Conservation (phyloP, 2,329 filamentous ascomycete genomes). For the Ascosphaera aggregata region DNA sequence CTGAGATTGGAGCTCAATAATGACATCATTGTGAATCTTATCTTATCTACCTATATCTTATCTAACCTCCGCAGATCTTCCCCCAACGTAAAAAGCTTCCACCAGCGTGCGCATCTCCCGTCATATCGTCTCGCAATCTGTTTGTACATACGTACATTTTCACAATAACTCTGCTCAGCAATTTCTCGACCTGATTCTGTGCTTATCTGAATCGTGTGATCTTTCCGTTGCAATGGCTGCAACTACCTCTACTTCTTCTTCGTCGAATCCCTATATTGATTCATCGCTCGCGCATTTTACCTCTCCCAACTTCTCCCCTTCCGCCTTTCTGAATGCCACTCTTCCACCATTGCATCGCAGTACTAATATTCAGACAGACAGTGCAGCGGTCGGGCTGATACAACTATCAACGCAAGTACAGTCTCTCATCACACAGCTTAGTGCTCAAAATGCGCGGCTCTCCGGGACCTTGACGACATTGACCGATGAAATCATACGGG, state of each 20-base stretch:
- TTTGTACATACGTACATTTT: no score
- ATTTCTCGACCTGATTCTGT: no score
- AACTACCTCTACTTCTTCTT: neutral
- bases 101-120: no score
- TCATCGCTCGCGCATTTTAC: conserved; percentile 54
- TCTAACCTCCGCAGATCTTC: no score
- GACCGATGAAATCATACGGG: conserved; percentile 84
- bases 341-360: conserved; percentile 41
- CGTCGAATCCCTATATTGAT: conserved; percentile 37
- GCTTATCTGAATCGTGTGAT: no score
- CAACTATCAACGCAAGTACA: conserved; percentile 65
- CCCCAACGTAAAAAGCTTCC: no score
- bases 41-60: no score
- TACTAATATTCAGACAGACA: neutral
- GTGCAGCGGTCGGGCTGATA: conserved; percentile 34
- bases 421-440: conserved; percentile 64
- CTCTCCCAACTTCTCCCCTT: conserved; percentile 53
- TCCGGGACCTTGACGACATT: conserved; percentile 64
- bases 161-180: no score
- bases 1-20: no score
- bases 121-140: no score
- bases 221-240: neutral
- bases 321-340: conserved; percentile 59
- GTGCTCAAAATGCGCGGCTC: conserved; percentile 64
- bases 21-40: no score